phyloP scores from a whole-genome alignment of 1,139 yeast species.

The Diutina pseudorugosa region DNA sequence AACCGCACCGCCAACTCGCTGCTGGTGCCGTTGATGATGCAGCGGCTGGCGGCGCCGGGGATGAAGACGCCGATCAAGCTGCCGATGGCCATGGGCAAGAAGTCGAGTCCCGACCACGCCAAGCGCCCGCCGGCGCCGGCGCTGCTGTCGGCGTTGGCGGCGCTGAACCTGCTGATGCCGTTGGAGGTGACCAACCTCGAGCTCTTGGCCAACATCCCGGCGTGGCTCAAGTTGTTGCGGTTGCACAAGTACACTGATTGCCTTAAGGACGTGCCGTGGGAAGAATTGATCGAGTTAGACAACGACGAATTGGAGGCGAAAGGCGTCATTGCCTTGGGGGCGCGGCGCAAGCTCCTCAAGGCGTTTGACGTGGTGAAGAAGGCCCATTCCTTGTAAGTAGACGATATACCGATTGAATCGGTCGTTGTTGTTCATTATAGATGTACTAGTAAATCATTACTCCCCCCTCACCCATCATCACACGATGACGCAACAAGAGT shows the following conservation, averaged over 20 bases:
- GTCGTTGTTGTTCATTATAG: neutral
- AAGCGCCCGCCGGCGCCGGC: conserved; percentile 8
- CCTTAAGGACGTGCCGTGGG: conserved; percentile 67
- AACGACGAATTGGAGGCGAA: conserved; percentile 60
- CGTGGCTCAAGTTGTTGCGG: conserved; percentile 83
- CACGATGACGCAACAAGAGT: conserved; percentile 84
- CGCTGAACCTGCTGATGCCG: conserved; percentile 27
- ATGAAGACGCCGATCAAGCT: conserved; percentile 5
- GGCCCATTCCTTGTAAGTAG: conserved; percentile 3
- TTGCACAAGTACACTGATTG: conserved; percentile 89
- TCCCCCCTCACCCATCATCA: conserved; percentile 21
- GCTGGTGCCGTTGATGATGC: conserved; percentile 21
- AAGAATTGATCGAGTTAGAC: conserved; percentile 55
- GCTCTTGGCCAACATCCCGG: conserved; percentile 68
- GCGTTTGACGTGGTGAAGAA: conserved; percentile 65
- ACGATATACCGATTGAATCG: neutral
- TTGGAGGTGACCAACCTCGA: conserved; percentile 53
- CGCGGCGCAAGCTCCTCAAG: conserved; percentile 81
- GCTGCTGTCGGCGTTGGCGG: neutral
- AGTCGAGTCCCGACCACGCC: conserved; percentile 4
- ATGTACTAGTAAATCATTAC: neutral
- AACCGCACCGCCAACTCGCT: conserved; percentile 26
- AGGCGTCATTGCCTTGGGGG: conserved; percentile 92
- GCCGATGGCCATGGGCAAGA: conserved; percentile 3
- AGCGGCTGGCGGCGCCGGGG: conserved; percentile 7